A percentile compares a stretch with the other conserved stretches of the same genome.
phyloP scores from a whole-genome alignment of 352 stramenopile species.

The Globisporangium middletonii region DNA sequence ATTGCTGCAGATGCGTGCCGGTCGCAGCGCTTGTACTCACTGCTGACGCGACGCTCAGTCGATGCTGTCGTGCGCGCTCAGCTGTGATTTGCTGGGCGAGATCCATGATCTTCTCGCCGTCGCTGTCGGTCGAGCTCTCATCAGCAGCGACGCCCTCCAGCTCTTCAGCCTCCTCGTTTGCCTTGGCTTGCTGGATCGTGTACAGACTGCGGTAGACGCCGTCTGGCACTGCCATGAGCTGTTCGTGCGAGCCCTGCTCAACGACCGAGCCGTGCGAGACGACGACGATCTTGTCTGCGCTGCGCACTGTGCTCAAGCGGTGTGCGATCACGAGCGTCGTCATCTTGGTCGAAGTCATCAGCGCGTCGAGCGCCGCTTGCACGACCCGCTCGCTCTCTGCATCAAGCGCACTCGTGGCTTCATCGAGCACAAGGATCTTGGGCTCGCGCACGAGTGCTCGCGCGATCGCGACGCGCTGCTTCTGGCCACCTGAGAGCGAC shows the following conservation, averaged over 20 bases:
- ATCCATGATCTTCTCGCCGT: too few species aligned
- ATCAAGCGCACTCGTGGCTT: constrained; percentile 3
- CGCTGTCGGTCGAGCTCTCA: not conserved
- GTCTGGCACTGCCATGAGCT: constrained; percentile 51
- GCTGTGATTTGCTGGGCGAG: too few species aligned
- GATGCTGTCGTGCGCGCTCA: too few species aligned
- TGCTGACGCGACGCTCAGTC: too few species aligned
- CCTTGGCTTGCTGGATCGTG: constrained; percentile 33
- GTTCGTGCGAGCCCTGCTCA: constrained; percentile 42
- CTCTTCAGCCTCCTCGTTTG: not conserved
- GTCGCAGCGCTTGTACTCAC: too few species aligned
- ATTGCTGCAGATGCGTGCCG: too few species aligned
- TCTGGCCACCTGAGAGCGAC: constrained; percentile 33
- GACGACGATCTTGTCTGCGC: constrained; percentile 57
- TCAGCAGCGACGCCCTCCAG: too few species aligned
- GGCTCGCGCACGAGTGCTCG: constrained; percentile 69
- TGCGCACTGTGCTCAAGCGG: constrained; percentile 72
- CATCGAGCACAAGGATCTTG: constrained; percentile 57
- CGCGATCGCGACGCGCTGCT: constrained; percentile 30
- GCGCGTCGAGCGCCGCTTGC: constrained; percentile 58
- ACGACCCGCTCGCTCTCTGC: constrained; percentile 52
- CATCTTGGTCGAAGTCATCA: constrained; percentile 35
- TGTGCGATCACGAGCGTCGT: constrained; percentile 93
- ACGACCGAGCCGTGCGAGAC: constrained; percentile 35
- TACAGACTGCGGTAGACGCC: constrained; percentile 78